Evolutionary conservation across 768 basidiomycete genomes (phyloP).

Genomic region (Serpula lacrymans): DNA sequence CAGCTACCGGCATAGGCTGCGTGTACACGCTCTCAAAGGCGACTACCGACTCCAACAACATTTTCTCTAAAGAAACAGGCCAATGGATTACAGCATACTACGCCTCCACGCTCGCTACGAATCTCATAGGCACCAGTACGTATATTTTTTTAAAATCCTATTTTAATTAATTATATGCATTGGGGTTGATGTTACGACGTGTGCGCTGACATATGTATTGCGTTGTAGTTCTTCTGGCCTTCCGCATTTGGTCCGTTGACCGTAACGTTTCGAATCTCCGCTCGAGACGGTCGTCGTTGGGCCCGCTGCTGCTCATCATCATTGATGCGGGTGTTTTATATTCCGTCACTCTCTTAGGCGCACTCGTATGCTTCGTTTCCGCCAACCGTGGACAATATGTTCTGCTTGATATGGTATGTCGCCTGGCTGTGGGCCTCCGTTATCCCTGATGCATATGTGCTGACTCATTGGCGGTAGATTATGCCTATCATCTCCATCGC

Average conservation of each 20-base stretch:
- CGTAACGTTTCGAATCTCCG: slow-evolving; percentile 7
- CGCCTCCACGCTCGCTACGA: slow-evolving; percentile 5
- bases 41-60: background rate
- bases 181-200: background rate
- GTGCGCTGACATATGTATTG: background rate
- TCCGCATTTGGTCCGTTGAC: slow-evolving; percentile 14
- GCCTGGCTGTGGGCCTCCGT: no score
- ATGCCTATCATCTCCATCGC: slow-evolving; percentile 18
- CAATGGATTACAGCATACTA: slow-evolving; percentile 7
- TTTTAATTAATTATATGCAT: background rate
- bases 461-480: slow-evolving; percentile 6
- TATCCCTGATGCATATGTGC: background rate
- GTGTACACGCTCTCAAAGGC: slow-evolving; percentile 7
- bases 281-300: slow-evolving; percentile 6
- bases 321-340: slow-evolving; percentile 15
- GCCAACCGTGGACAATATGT: slow-evolving; percentile 8
- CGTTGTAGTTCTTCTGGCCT: slow-evolving; percentile 12
- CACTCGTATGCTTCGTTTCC: slow-evolving; percentile 11
- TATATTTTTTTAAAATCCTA: no score
- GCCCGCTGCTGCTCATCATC: slow-evolving; percentile 13
- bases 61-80: background rate
- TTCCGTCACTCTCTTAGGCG: slow-evolving; percentile 9
- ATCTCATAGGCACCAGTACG: slow-evolving; percentile 9
- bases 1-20: slow-evolving; percentile 2
- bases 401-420: slow-evolving; percentile 18